phyloP scores from a whole-genome alignment of 768 basidiomycete species.

The Mycena galericulata region DNA sequence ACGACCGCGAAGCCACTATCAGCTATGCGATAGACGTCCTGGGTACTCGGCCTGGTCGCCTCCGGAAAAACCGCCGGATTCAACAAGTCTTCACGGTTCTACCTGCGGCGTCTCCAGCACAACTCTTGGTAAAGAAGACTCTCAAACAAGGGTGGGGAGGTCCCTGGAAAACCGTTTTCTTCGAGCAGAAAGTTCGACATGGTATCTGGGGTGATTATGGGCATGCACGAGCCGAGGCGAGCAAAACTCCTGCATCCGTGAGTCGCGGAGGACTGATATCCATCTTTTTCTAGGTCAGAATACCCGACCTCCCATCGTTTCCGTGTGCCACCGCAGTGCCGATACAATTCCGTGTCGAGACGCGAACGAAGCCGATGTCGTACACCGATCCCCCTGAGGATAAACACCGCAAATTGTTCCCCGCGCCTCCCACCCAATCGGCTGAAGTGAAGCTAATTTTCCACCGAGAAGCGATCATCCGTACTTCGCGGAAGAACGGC shows the following conservation, averaged over 20 bases:
- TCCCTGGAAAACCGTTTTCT: not conserved
- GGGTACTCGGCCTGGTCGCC: constrained; percentile 25
- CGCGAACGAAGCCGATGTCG: constrained; percentile 27
- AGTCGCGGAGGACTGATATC: not conserved
- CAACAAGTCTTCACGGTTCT: constrained; percentile 15
- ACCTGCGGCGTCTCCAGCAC: constrained; percentile 29
- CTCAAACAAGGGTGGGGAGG: constrained; percentile 27
- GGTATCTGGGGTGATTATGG: constrained; percentile 28
- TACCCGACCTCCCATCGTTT: constrained; percentile 21
- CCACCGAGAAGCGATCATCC: constrained; percentile 27
- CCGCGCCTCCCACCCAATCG: constrained; percentile 25
- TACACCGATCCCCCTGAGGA: constrained; percentile 20
- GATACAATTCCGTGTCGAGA: constrained; percentile 16
- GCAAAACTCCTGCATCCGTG: not conserved
- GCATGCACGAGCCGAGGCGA: constrained; percentile 18
- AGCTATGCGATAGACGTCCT: constrained; percentile 27
- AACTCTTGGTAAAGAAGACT: constrained; percentile 15
- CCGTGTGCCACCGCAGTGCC: constrained; percentile 28
- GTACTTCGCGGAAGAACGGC: not conserved
- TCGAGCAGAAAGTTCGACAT: constrained; percentile 23
- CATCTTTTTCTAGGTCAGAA: constrained; percentile 6
- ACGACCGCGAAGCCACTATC: constrained; percentile 17
- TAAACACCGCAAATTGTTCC: constrained; percentile 26
- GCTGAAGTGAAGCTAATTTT: constrained; percentile 25
- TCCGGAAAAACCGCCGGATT: constrained; percentile 19